Evolutionary conservation across 768 basidiomycete genomes (phyloP).

Genomic region (Pleurotus tuber-regium): DNA sequence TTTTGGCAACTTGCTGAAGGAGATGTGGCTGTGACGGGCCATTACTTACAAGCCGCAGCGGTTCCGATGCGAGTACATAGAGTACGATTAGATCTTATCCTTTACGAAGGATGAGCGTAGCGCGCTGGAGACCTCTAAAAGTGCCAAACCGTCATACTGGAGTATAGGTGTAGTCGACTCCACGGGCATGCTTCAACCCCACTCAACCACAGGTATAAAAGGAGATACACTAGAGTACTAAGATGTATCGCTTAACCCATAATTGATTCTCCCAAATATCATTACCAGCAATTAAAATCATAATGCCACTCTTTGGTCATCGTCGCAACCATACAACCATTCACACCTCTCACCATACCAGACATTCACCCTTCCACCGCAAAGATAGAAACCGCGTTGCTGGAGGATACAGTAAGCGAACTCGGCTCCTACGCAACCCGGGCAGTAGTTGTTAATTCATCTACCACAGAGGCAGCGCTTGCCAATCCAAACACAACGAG

Average conservation of each 20-base stretch:
- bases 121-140: not conserved
- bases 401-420: slow-evolving; percentile 44
- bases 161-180: not conserved
- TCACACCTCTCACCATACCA: slow-evolving; percentile 9
- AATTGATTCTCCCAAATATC: no score
- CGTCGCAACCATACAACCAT: slow-evolving; percentile 10
- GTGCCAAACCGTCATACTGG: not conserved
- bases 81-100: no score
- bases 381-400: slow-evolving; percentile 44
- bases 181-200: not conserved
- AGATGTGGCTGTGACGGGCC: slow-evolving; percentile 1
- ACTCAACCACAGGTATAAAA: no score
- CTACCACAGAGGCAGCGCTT: slow-evolving; percentile 39
- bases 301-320: slow-evolving; percentile 20
- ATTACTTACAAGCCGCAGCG: no score
- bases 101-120: no score
- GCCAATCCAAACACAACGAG: slow-evolving; percentile 50
- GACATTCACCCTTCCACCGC: slow-evolving; percentile 28
- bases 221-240: no score
- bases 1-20: not conserved
- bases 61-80: no score
- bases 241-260: no score
- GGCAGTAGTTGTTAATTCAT: not conserved
- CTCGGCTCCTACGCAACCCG: not conserved
- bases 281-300: no score